Percentiles rank a stretch among this genome's conserved stretches.
Evolutionary conservation across 768 basidiomycete species (phyloP).

Genomic region (Collybia sp.): DNA sequence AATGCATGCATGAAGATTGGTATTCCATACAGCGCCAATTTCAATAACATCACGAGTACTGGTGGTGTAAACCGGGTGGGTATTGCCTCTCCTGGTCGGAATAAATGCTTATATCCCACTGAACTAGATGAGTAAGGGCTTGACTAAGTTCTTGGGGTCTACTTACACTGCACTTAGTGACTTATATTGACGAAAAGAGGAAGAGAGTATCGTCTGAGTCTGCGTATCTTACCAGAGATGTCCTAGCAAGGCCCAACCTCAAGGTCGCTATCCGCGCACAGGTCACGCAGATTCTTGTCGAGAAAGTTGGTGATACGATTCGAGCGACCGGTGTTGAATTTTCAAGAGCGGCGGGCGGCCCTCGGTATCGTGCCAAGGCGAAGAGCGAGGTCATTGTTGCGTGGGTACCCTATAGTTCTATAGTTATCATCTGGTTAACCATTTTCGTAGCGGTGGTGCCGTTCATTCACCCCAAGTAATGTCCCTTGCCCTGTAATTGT

Average conservation of each 20-base stretch:
- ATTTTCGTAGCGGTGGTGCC: conserved; percentile 43
- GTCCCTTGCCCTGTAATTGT: neutral
- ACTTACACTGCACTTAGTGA: conserved; percentile 39
- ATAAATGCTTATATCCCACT: no score
- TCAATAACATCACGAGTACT: conserved; percentile 51
- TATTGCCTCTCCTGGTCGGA: neutral
- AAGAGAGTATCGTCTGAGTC: conserved; percentile 59
- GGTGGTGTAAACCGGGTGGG: conserved; percentile 52
- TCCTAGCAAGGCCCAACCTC: conserved; percentile 61
- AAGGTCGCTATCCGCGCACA: conserved; percentile 52
- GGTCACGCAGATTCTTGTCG: conserved; percentile 56
- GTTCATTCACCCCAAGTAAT: conserved; percentile 52
- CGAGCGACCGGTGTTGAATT: conserved; percentile 64
- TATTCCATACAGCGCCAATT: conserved; percentile 48
- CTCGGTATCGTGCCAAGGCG: conserved; percentile 42
- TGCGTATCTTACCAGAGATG: conserved; percentile 63
- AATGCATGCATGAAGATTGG: conserved; percentile 46
- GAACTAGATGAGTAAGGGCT: no score
- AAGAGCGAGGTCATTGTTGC: conserved; percentile 58
- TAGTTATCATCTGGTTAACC: conserved; percentile 2
- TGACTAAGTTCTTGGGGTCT: no score
- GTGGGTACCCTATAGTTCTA: conserved; percentile 30
- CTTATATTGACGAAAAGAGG: conserved; percentile 50
- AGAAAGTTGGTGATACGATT: conserved; percentile 28
- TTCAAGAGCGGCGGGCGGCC: conserved; percentile 28